Conservation (phyloP, 2,329 filamentous ascomycete genomes). For the Ceratocystis papillata region DNA sequence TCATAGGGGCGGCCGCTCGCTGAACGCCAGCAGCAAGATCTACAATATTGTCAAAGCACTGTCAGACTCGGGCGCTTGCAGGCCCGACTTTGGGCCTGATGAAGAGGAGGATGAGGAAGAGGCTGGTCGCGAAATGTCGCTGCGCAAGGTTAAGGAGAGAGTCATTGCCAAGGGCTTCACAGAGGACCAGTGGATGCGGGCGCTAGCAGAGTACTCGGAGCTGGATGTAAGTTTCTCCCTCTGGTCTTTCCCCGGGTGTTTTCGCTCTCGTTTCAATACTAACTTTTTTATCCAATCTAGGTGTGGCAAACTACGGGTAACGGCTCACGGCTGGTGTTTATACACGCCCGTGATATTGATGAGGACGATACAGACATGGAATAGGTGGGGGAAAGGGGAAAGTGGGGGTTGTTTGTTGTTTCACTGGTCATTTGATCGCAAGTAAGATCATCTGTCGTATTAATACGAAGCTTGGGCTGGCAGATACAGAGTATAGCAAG, state of each 20-base stretch:
- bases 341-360: conserved; percentile 47
- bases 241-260: neutral
- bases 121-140: conserved; percentile 58
- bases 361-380: conserved; percentile 39
- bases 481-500: conserved; percentile 6
- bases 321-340: conserved; percentile 59
- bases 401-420: neutral
- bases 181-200: conserved; percentile 76
- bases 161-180: conserved; percentile 96
- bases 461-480: neutral
- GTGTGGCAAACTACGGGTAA: conserved; percentile 69
- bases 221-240: conserved; percentile 62
- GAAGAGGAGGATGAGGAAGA: conserved; percentile 46
- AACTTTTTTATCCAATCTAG: conserved; percentile 37
- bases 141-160: conserved; percentile 79
- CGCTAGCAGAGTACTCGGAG: conserved; percentile 78
- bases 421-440: neutral
- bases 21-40: conserved; percentile 78
- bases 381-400: conserved; percentile 1
- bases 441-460: neutral
- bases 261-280: conserved; percentile 29
- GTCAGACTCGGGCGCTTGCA: conserved; percentile 75
- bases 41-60: conserved; percentile 88
- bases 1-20: conserved; percentile 55
- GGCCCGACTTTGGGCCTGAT: conserved; percentile 68